Evolutionary conservation across 1,284 basidiomycete genomes (phyloP), one percentile per base, ranked within the genome.

Genomic region (Trichosporon coremiiforme): DNA sequence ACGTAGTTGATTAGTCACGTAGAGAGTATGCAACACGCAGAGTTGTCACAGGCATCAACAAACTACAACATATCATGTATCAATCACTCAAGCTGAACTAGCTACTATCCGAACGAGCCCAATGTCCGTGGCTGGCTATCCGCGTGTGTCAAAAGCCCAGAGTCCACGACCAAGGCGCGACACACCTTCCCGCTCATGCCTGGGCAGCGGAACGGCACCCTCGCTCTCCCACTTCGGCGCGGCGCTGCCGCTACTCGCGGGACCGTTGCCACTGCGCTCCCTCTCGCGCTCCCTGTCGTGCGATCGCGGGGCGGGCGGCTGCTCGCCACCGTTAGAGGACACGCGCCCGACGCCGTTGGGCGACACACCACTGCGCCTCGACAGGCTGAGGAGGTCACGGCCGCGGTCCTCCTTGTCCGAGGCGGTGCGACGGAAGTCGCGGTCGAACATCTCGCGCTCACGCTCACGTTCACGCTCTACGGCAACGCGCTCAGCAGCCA

Each of bases 71-170:
- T 22, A 20, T 45, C 63, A 33, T 45, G 64, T 50, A 47, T 47
- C 64, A 65, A 47, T 47, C 64, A 65, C 62, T 64, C 35, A 36
- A 22, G 7, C 31, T 20, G 36, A 36, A 29, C n/a, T 22, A 45
- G 25, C 12, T 22, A 41, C 25, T 45, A 41, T 45, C n/a, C 63
- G 3, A 17, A 38, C 15, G 60, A 7, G n/a, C 31, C 41, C 60
- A 62, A 7, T 17, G 36, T 15, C 20, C 38, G 1, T 25, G 13
- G 25, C 55, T 6, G 35, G 2, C 62, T 53, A 69, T 8, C 65
- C 65, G 10, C 68, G 68, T 12, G 68, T 73, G 64, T 78, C 76
- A 67, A 77, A 79, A 29, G 75, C 76, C 78, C 78, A 79, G 35
- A 79, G 67, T 20, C 78, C 78, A n/a, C 76, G 70, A 12, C 78